phyloP scores from a whole-genome alignment of 148 eudicot genomes.

The Rhododendron henanense region DNA sequence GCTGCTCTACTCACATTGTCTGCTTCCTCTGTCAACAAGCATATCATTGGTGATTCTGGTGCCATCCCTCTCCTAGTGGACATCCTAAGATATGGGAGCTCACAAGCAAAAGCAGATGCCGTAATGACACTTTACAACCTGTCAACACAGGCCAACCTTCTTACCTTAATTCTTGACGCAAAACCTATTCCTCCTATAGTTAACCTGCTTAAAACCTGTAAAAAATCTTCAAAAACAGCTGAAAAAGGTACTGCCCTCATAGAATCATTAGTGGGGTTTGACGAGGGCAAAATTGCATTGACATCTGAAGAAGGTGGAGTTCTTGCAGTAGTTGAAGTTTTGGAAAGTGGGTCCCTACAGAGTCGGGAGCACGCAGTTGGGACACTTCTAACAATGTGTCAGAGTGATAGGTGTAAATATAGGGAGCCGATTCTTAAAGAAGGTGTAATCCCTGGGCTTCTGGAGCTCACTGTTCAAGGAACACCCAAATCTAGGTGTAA shows the following conservation, averaged over 20 bases:
- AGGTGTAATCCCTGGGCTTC: slow-evolving; percentile 93
- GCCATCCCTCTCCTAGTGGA: slow-evolving; percentile 83
- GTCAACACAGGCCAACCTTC: slow-evolving; percentile 57
- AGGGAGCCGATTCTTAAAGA: slow-evolving; percentile 80
- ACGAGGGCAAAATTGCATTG: slow-evolving; percentile 54
- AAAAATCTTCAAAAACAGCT: slow-evolving; percentile 68
- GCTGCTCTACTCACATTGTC: slow-evolving; percentile 83
- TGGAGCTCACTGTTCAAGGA: slow-evolving; percentile 94
- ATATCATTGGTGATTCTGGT: slow-evolving; percentile 61
- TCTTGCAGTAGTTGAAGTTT: slow-evolving; percentile 82
- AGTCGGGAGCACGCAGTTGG: slow-evolving; percentile 94
- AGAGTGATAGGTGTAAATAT: slow-evolving; percentile 63
- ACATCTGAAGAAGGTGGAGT: slow-evolving; percentile 76
- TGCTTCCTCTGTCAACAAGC: slow-evolving; percentile 75
- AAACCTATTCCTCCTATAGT: slow-evolving; percentile 63
- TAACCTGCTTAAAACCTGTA: slow-evolving; percentile 57
- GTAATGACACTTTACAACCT: slow-evolving; percentile 86
- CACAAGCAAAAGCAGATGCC: slow-evolving; percentile 79
- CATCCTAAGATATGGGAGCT: slow-evolving; percentile 45
- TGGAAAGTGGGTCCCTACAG: slow-evolving; percentile 76
- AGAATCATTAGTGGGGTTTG: slow-evolving; percentile 66
- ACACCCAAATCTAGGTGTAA: slow-evolving; percentile 62
- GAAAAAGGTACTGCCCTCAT: slow-evolving; percentile 80
- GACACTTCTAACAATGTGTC: slow-evolving; percentile 73
- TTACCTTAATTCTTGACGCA: slow-evolving; percentile 44